Evolutionary conservation across 2,329 filamentous ascomycete genomes (phyloP).

Genomic region (Alternaria arborescens): DNA sequence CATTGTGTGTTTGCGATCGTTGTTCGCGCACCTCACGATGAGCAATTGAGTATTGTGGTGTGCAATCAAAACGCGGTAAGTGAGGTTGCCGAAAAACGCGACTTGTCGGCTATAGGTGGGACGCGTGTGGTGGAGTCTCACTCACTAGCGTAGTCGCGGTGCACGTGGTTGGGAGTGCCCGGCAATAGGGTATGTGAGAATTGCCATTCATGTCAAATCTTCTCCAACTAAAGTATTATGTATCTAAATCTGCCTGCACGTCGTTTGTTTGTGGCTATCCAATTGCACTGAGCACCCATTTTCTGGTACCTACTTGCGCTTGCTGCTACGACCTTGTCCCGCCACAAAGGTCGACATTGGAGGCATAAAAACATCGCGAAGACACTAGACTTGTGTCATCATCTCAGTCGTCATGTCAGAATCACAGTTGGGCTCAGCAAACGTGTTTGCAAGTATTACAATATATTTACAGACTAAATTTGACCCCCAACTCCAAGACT

Average conservation of each 20-base stretch:
- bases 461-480: neutral
- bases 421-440: neutral
- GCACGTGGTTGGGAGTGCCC: neutral
- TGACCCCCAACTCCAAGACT: neutral
- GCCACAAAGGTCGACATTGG: no score
- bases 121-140: neutral
- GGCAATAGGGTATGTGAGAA: neutral
- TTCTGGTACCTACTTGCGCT: neutral
- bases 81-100: neutral
- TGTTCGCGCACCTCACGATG: neutral
- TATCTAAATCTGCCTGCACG: no score
- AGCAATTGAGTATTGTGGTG: neutral
- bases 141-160: neutral
- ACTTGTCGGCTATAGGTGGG: neutral
- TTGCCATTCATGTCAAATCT: neutral
- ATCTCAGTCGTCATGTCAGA: neutral
- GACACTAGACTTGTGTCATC: no score
- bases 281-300: neutral
- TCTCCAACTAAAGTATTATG: no score
- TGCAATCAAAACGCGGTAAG: neutral
- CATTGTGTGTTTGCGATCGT: slow-evolving; percentile 14
- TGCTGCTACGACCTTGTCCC: neutral
- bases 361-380: no score
- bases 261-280: no score
- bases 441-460: neutral